These are phyloP conservation scores for Auriscalpium microsporum DNA, from an alignment of 768 basidiomycete genomes.

Conservation along the genomic window DNA sequence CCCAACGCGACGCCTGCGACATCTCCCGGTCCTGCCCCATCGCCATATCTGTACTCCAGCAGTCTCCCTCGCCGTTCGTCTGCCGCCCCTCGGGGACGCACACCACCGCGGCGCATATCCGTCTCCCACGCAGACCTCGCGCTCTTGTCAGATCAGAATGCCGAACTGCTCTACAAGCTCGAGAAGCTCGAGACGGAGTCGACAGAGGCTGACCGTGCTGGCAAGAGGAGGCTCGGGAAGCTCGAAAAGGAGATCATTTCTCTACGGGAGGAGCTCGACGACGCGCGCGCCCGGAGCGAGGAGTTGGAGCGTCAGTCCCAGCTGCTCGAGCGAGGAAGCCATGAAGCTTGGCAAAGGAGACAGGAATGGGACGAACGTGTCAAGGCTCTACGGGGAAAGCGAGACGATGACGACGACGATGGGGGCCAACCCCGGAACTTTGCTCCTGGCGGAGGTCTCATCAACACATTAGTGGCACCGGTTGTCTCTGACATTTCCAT, in stretches of 20 bases:
- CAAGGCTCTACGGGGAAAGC: slow-evolving; percentile 38
- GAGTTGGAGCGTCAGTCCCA: slow-evolving; percentile 64
- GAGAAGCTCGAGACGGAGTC: slow-evolving; percentile 72
- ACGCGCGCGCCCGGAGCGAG: slow-evolving; percentile 59
- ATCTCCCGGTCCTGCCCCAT: slow-evolving; percentile 14
- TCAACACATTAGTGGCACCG: not conserved
- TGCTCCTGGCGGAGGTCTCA: slow-evolving; percentile 42
- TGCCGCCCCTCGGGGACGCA: slow-evolving; percentile 17
- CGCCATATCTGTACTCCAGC: slow-evolving; percentile 7
- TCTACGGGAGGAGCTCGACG: slow-evolving; percentile 68
- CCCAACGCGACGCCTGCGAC: slow-evolving; percentile 16
- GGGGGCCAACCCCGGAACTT: slow-evolving; percentile 42
- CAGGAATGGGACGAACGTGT: slow-evolving; percentile 44
- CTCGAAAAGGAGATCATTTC: slow-evolving; percentile 75
- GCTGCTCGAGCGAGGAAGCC: slow-evolving; percentile 21
- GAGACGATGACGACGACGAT: slow-evolving; percentile 19
- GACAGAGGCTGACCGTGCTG: slow-evolving; percentile 51
- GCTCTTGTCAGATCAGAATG: slow-evolving; percentile 73
- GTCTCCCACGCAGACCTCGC: slow-evolving; percentile 63
- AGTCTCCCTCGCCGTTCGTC: slow-evolving; percentile 6
- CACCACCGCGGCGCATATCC: slow-evolving; percentile 40
- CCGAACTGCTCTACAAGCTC: slow-evolving; percentile 67
- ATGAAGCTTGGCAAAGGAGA: slow-evolving; percentile 28
- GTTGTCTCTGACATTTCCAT: not conserved
- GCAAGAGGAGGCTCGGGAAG: slow-evolving; percentile 58